Base-by-base conservation (phyloP, 805 yeast genomes). In the Saccharomyces paradoxus region DNA sequence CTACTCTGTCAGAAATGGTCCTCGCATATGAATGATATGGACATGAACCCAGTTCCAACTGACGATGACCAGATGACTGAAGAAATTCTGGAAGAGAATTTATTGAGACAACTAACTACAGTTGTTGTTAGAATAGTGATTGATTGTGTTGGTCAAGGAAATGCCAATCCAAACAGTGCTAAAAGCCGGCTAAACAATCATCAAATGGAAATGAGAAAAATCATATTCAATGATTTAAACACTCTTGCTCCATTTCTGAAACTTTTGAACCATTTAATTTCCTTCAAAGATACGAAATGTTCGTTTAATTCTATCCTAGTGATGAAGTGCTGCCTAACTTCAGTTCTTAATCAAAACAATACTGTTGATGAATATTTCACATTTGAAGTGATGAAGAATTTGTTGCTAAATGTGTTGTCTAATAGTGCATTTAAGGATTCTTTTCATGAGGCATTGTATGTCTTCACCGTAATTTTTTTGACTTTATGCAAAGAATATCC, bases 11-110 rank as follows among this genome's bases (percentile, higher is more conserved):
- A 73, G 28, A 84, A 80, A 66, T 94, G 99, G 99, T 70, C 77
- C 14, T 71, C 67, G 5, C 64, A 71, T 54, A 69, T 68, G 61
- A 61, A 66, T 44, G 76, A 71, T 47, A 63, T 73, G 44, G 74
- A 71, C 55, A 66, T 74, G 10, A 69, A 65, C 41, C 82, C 79
- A 31, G 85, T 86, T 2, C 77, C 79, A 47, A 82, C 80, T 47
- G 85, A 83, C 57, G 96, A 90, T 62, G 91, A 84, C 52, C 88
- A 89, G 26, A 76, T 92, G 63, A 85, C 94, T n/a, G 97, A 91
- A 61, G 99, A 94, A 66, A 94, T 94, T 95, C 86, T 94, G 87
- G 97, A 92, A 61, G 99, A 94, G 67, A 96, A 92, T 69, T 79
- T 92, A 76, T 74, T 92, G 56, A 77, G 99, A 61, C 98, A 94